Percentiles rank a stretch among this genome's conserved stretches.
phyloP scores from a whole-genome alignment of 164 flowering plant genomes.

The Hamamelis virginiana region DNA sequence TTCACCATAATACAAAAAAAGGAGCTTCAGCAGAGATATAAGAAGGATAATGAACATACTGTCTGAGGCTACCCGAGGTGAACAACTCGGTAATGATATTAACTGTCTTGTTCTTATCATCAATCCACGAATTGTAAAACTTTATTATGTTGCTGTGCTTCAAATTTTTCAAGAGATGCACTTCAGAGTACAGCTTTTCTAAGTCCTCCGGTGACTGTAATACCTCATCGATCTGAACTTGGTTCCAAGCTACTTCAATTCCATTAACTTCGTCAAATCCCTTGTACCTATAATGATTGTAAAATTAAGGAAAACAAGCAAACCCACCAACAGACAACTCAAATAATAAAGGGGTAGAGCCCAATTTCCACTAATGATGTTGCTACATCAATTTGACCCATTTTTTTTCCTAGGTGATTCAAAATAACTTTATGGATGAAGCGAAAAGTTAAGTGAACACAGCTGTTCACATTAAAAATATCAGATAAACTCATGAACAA shows the following conservation, averaged over 20 bases:
- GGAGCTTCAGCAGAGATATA: not conserved
- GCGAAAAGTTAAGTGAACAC: too few relatives aligned
- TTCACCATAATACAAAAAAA: conserved; percentile 2
- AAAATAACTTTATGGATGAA: not conserved
- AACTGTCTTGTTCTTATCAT: conserved; percentile 54
- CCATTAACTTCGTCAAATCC: conserved; percentile 73
- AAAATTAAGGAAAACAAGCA: conserved; percentile 15
- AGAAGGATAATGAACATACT: conserved; percentile 35
- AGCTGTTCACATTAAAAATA: not conserved
- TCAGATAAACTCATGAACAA: not conserved
- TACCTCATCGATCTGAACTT: conserved; percentile 53
- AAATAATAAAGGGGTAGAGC: not conserved
- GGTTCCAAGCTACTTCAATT: conserved; percentile 77
- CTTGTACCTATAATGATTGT: conserved; percentile 36
- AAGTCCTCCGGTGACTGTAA: conserved; percentile 54
- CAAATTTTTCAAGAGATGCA: conserved; percentile 53
- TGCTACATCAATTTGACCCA: not conserved
- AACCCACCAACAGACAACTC: not conserved
- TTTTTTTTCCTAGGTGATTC: not conserved
- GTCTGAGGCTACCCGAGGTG: conserved; percentile 74
- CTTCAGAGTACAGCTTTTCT: conserved; percentile 60
- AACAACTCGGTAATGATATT: conserved; percentile 72
- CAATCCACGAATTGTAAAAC: conserved; percentile 69
- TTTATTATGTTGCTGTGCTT: conserved; percentile 60
- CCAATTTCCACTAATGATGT: not conserved